These are phyloP conservation scores for Sphaerostilbella broomeana DNA, from an alignment of 2,329 filamentous ascomycete species.

Conservation along the genomic window DNA sequence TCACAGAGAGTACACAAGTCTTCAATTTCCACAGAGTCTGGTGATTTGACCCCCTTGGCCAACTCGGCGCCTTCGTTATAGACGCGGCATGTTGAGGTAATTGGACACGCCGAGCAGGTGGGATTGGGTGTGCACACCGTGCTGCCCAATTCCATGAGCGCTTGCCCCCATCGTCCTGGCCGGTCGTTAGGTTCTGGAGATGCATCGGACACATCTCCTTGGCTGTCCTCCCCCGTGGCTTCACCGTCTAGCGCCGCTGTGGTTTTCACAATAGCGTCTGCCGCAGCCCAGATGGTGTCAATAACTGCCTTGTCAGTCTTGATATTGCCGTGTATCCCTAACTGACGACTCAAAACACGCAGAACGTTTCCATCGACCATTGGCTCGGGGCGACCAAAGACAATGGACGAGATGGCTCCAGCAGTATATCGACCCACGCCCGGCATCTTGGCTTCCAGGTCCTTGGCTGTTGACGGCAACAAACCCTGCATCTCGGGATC, in stretches of 20 bases:
- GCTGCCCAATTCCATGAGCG: conserved; percentile 59
- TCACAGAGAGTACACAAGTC: conserved; percentile 45
- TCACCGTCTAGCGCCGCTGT: conserved; percentile 35
- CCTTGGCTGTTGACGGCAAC: conserved; percentile 40
- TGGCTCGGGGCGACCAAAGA: conserved; percentile 51
- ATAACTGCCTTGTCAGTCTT: conserved; percentile 48
- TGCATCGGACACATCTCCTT: conserved; percentile 15
- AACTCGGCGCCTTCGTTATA: conserved; percentile 40
- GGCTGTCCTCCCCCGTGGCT: conserved; percentile 12
- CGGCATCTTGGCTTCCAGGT: conserved; percentile 45
- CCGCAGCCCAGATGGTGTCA: conserved; percentile 52
- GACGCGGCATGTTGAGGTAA: conserved; percentile 44
- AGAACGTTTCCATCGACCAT: conserved; percentile 61
- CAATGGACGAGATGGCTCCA: conserved; percentile 56
- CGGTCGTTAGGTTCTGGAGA: conserved; percentile 38
- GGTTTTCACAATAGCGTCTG: conserved; percentile 47
- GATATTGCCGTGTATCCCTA: conserved; percentile 50
- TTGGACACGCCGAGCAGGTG: conserved; percentile 46
- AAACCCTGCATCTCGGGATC: conserved; percentile 38
- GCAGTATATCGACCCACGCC: conserved; percentile 58
- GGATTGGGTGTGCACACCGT: conserved; percentile 56
- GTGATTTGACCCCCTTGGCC: conserved; percentile 19
- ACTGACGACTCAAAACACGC: conserved; percentile 53
- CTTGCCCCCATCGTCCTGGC: conserved; percentile 57
- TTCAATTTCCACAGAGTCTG: conserved; percentile 37